A percentile compares a stretch with the other conserved stretches of the same genome.
These are phyloP conservation scores for Ophiostoma tasmaniense DNA, from an alignment of 2,329 filamentous ascomycete species.

Conservation along the genomic window DNA sequence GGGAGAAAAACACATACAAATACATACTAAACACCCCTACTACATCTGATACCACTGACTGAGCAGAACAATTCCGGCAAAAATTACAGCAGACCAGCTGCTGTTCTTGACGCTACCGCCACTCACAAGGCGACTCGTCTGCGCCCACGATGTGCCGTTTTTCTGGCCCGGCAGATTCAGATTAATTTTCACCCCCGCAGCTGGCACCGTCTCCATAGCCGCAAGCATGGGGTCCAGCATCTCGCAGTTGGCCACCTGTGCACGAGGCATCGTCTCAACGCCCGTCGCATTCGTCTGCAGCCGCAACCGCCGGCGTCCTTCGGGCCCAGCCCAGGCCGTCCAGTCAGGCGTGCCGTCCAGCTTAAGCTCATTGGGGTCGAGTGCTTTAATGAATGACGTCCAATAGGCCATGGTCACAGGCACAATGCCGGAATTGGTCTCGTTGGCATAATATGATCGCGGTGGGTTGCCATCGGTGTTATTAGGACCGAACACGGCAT, in stretches of 20 bases:
- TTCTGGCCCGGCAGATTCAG: neutral
- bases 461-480: too few species aligned
- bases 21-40: neutral
- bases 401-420: too few species aligned
- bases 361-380: too few species aligned
- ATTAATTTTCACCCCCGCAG: neutral
- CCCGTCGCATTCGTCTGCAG: too few species aligned
- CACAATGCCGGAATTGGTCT: too few species aligned
- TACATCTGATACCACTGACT: neutral
- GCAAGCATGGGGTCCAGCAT: neutral
- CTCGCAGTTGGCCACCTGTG: neutral
- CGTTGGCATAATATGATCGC: too few species aligned
- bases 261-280: neutral
- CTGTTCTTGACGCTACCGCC: too few species aligned
- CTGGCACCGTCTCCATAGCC: neutral
- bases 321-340: too few species aligned
- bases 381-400: too few species aligned
- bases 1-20: neutral
- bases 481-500: too few species aligned
- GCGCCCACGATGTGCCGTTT: neutral
- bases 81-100: neutral
- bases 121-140: neutral
- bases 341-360: too few species aligned
- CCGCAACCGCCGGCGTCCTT: too few species aligned
- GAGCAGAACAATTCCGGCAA: neutral